A percentile compares a stretch with the other conserved stretches of the same genome.
Conservation (phyloP, 2,329 filamentous ascomycete genomes). For the Colletotrichum noveboracense region DNA sequence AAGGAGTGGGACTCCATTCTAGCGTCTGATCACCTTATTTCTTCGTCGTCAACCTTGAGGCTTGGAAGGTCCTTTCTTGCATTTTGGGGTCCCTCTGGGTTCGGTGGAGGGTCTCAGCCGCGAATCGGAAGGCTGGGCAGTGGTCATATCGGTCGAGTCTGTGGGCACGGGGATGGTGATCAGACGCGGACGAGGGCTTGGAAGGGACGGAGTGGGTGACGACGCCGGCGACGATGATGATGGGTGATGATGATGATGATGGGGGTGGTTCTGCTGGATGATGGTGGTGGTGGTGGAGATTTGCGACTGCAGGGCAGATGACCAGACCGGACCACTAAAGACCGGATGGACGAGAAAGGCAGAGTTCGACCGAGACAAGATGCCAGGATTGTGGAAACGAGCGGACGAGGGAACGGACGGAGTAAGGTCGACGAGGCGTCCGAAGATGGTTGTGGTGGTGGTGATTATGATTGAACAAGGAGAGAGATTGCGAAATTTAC, state of each 20-base stretch:
- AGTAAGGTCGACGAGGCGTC: not conserved
- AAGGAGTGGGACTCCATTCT: slow-evolving; percentile 39
- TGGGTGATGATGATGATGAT: not conserved
- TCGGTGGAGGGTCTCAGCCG: not conserved
- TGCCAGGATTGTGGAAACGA: not conserved
- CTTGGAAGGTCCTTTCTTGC: not conserved
- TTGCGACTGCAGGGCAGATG: not conserved
- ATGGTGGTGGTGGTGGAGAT: not conserved
- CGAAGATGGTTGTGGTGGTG: not conserved
- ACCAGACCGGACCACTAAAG: not conserved
- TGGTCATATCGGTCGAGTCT: not conserved
- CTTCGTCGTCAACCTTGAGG: slow-evolving; percentile 4
- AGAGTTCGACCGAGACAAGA: not conserved
- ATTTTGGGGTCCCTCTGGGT: not conserved
- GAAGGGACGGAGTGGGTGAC: not conserved
- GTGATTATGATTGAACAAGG: not conserved
- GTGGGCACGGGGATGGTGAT: slow-evolving; percentile 16
- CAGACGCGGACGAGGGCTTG: slow-evolving; percentile 9
- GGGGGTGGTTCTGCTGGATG: not conserved
- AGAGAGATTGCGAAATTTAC: slow-evolving; percentile 22
- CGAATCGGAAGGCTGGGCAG: slow-evolving; percentile 7
- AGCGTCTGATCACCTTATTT: slow-evolving; percentile 27
- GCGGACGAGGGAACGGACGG: not conserved
- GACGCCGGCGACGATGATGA: not conserved
- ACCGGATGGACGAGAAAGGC: not conserved